Conservation (phyloP, 2,329 filamentous ascomycete genomes). For the Fusarium sp. region DNA sequence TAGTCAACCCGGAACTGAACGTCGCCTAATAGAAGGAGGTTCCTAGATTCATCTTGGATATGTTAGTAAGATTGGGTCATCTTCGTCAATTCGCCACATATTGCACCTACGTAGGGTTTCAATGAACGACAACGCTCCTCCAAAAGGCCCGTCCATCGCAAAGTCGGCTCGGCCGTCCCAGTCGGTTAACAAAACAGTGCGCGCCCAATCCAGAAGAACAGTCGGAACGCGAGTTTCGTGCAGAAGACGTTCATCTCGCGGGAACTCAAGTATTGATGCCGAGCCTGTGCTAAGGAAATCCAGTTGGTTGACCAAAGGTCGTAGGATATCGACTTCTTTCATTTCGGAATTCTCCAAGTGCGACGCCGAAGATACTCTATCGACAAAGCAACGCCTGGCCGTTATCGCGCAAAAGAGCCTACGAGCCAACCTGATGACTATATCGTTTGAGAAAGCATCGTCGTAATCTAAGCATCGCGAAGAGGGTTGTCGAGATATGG, state of each 20-base stretch:
- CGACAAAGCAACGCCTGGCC: conserved; percentile 62
- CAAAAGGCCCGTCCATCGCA: conserved; percentile 75
- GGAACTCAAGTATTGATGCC: conserved; percentile 60
- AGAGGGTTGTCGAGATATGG: conserved; percentile 58
- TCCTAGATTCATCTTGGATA: conserved; percentile 68
- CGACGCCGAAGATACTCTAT: conserved; percentile 54
- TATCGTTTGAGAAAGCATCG: conserved; percentile 70
- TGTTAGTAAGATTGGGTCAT: conserved; percentile 14
- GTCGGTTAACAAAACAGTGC: conserved; percentile 78
- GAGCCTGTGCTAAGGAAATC: conserved; percentile 62
- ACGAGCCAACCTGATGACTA: conserved; percentile 68
- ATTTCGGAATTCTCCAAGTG: conserved; percentile 46
- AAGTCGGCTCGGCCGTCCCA: conserved; percentile 84
- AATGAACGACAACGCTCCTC: conserved; percentile 80
- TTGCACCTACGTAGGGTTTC: conserved; percentile 73
- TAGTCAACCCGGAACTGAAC: conserved; percentile 80
- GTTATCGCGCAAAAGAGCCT: conserved; percentile 68
- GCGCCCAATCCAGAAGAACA: conserved; percentile 75
- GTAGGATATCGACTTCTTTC: conserved; percentile 57
- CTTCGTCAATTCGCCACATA: neutral
- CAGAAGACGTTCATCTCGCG: conserved; percentile 61
- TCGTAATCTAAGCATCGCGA: conserved; percentile 69
- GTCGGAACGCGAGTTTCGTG: conserved; percentile 69
- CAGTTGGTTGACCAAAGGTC: conserved; percentile 63
- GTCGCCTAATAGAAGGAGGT: conserved; percentile 72